phyloP scores from a whole-genome alignment of 192 early-diverging fungal genomes.

The Dissophora globulifera region DNA sequence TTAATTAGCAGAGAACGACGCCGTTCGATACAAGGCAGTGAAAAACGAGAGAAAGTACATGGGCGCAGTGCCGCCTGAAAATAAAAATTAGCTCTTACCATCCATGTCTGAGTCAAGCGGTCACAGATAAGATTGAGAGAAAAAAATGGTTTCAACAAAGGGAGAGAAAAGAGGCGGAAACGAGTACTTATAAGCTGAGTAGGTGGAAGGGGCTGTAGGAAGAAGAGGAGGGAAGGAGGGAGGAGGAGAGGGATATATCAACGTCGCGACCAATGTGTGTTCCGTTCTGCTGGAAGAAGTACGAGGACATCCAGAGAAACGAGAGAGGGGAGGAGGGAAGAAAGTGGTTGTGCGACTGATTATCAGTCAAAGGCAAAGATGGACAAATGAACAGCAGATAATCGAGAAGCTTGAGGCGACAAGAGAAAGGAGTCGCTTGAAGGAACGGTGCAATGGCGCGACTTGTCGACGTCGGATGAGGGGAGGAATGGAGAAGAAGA shows the following conservation, averaged over 20 bases:
- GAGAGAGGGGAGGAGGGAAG: background rate
- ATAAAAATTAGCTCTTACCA: conserved; percentile 15
- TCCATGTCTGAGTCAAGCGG: background rate
- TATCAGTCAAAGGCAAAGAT: too few relatives aligned
- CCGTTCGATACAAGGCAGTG: too few relatives aligned
- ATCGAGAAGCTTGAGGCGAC: too few relatives aligned
- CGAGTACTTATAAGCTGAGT: too few relatives aligned
- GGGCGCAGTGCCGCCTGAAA: too few relatives aligned
- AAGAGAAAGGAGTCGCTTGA: too few relatives aligned
- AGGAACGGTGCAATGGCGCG: background rate
- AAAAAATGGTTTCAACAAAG: background rate
- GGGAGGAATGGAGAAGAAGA: background rate
- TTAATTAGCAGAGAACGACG: too few relatives aligned
- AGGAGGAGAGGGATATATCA: conserved; percentile 26
- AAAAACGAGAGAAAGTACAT: too few relatives aligned
- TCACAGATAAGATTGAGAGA: background rate
- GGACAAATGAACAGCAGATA: too few relatives aligned
- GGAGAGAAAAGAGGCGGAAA: background rate
- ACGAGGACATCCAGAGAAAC: conserved; percentile 44
- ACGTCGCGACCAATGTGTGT: conserved; percentile 55
- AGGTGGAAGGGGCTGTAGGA: too few relatives aligned
- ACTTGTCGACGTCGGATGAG: background rate
- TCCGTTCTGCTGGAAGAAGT: conserved; percentile 57
- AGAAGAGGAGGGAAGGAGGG: background rate
- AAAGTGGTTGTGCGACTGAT: too few relatives aligned